Evolutionary conservation across 192 early-diverging fungal genomes (phyloP).

Genomic region (Umbelopsis sp.): DNA sequence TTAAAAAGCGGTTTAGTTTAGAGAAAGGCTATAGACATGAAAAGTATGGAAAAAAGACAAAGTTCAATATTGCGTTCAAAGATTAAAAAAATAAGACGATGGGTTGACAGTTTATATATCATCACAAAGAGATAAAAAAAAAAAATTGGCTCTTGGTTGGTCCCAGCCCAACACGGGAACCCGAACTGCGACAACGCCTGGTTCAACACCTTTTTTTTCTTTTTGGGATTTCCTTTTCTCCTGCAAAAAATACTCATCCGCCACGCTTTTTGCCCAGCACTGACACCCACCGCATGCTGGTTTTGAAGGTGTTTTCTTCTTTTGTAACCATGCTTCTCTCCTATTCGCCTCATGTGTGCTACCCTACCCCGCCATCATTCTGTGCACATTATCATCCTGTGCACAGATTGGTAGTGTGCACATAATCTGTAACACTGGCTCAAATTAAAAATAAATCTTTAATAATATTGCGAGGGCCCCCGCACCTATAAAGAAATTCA

Average conservation of each 20-base stretch:
- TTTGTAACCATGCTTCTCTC: too few relatives aligned
- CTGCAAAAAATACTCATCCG: not conserved
- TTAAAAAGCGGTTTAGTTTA: not conserved
- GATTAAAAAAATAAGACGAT: not conserved
- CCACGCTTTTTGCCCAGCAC: not conserved
- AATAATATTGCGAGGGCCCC: not conserved
- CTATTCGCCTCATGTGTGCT: too few relatives aligned
- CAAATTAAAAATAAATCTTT: not conserved
- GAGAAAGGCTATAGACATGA: too few relatives aligned
- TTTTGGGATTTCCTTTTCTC: not conserved
- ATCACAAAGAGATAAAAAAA: not conserved
- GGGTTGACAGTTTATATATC: slow-evolving; percentile 18
- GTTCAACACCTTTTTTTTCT: not conserved
- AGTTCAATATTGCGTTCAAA: not conserved
- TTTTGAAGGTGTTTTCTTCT: too few relatives aligned
- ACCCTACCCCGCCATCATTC: too few relatives aligned
- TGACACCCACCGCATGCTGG: too few relatives aligned
- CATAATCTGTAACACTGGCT: not conserved
- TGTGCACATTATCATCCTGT: too few relatives aligned
- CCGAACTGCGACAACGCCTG: not conserved
- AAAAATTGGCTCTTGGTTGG: not conserved
- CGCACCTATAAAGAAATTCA: not conserved
- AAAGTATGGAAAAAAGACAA: not conserved
- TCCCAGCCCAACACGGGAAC: slow-evolving; percentile 22
- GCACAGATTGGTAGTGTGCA: too few relatives aligned